Evolutionary conservation across 1,139 yeast species (phyloP), one percentile per base, ranked within the genome.

Genomic region (Scheffersomyces lignicola): DNA sequence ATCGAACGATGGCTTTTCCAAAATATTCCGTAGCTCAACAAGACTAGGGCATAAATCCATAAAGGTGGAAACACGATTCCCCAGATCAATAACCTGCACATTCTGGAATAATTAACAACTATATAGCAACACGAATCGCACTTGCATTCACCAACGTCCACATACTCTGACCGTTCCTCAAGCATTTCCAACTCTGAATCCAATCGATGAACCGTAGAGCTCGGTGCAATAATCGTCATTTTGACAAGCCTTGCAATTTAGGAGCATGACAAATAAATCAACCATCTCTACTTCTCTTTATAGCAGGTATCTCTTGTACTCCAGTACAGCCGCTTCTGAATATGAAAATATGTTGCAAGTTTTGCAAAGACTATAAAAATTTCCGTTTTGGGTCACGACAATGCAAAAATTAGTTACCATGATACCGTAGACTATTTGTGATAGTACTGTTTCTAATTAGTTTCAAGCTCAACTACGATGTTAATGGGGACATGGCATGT

Each of bases 41-140:
- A 32, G 2, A 30, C 28, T 4, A 45, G 26, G 18, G 39, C 40
- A n/a, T 34, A 35, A 1, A 52, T 2, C 65, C 65, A 60, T 2
- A 52, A 9, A 0, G 47, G 29, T 3, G 68, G 67, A 17, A 51
- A 38, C 2, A 52, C 3, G 0, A 51, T 10, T 0, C 65, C 65
- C 36, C 43, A 38, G 23, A 45, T 28, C 12, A 57, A 32, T 3
- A 40, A 36, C 2, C 24, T 24, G 3, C 22, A 16, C 28, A 35
- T 39, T n/a, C 14, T 25, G 13, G 7, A 30, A 6, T 17, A 15
- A 15, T 31, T 29, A 3, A 26, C 23, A 9, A 22, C 29, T 23
- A 33, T 43, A n/a, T 27, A 23, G 27, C 32, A 34, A 35, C 60
- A 56, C 4, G 46, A 30, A 5, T 30, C 39, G 36, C 61, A 55